Evolutionary conservation across 2,329 filamentous ascomycete genomes (phyloP).

Genomic region (Calonectria pseudoturangicola): DNA sequence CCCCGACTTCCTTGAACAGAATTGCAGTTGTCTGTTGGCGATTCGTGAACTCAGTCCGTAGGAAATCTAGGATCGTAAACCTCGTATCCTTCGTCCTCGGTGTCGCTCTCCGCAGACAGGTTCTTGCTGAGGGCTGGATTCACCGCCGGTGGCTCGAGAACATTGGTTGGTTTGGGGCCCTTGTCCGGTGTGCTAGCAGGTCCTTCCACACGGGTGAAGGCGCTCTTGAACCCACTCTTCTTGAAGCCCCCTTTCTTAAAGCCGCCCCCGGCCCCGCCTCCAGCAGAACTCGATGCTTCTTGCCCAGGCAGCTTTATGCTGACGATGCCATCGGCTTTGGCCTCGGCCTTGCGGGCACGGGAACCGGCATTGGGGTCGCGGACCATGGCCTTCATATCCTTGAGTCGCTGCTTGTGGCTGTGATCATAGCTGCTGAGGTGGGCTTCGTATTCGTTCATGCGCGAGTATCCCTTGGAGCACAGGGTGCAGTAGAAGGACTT

Average conservation of each 20-base stretch:
- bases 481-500: conserved; percentile 90
- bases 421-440: conserved; percentile 97
- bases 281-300: conserved; percentile 55
- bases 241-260: conserved; percentile 85
- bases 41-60: conserved; percentile 70
- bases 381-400: conserved; percentile 91
- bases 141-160: conserved; percentile 46
- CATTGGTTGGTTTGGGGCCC: conserved; percentile 58
- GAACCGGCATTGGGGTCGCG: conserved; percentile 80
- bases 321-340: conserved; percentile 81
- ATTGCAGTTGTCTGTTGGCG: not conserved
- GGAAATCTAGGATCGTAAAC: conserved; percentile 78
- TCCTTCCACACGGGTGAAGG: conserved; percentile 75
- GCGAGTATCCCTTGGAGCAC: conserved; percentile 94
- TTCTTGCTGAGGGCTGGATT: conserved; percentile 51
- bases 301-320: conserved; percentile 76
- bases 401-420: conserved; percentile 91
- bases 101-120: conserved; percentile 73
- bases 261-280: conserved; percentile 61
- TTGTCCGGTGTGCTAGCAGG: conserved; percentile 60
- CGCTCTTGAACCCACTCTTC: conserved; percentile 88
- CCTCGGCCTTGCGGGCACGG: conserved; percentile 81
- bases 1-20: conserved; percentile 11
- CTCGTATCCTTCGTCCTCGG: conserved; percentile 83
- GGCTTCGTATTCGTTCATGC: conserved; percentile 96